Evolutionary conservation across 2,329 filamentous ascomycete species (phyloP), one percentile per base, ranked within the genome.

Genomic region (Rhytidhysteron rufulum): DNA sequence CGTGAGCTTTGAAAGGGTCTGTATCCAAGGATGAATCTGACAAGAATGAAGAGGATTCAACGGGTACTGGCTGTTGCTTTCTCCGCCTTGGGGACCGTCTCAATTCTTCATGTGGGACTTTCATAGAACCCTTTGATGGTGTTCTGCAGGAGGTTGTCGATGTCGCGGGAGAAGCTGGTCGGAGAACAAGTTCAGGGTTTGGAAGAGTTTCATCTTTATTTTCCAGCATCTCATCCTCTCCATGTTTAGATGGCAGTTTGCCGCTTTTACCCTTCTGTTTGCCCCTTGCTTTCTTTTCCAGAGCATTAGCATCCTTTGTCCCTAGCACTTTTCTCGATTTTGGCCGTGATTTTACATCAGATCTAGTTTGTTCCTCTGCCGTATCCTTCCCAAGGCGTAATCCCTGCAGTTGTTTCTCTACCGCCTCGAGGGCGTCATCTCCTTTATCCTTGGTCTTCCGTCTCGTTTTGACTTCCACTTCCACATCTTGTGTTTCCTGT

Each of bases 1-100:
- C 50, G 31, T 66, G 55, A 6, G 44, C 25, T 2, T 48, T 43
- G 39, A 58, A 63, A 9, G 57, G 34, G 22, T 60, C 50, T 8
- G 6, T n/a, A 30, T 21, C 33, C 15, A 10, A 11, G 13, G 6
- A 20, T 24, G 13, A 7, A 27, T 27, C 24, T 7, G 24, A 7
- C 13, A 8, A 7, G 7, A 27, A 27, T 13, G 7, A 13, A 8
- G 13, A 8, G 7, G 24, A 13, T 7, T 7, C 24, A 8, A 13
- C 24, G 7, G 24, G 24, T 8, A 13, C 13, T 8, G 15, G 31
- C 4, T 33, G 4, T 18, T 33, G n/a, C n/a, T n/a, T n/a, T n/a
- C n/a, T n/a, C n/a, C n/a, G n/a, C n/a, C n/a, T n/a, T n/a, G n/a
- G n/a, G n/a, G n/a, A n/a, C n/a, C n/a, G n/a, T n/a, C n/a, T n/a